phyloP scores from a whole-genome alignment of 352 stramenopile species.

The Phytophthora lateralis region DNA sequence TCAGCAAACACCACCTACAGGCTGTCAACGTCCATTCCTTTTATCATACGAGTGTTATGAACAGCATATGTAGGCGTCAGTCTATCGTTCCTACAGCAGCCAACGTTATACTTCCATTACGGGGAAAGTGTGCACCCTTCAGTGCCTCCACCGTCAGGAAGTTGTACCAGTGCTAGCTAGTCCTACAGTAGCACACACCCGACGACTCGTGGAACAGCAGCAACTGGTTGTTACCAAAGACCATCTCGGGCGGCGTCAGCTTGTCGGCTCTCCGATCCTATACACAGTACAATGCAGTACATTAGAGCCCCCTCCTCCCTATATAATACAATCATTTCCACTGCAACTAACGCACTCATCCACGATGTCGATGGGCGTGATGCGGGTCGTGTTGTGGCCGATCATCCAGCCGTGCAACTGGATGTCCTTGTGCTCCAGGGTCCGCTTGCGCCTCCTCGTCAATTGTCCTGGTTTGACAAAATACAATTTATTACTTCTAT shows the following conservation, averaged over 20 bases:
- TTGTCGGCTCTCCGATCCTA: slow-evolving; percentile 65
- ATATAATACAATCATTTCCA: neutral
- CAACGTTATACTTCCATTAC: slow-evolving; percentile 56
- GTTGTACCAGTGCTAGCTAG: no score
- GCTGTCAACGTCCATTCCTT: slow-evolving; percentile 18
- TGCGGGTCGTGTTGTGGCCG: slow-evolving; percentile 82
- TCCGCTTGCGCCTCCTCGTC: slow-evolving; percentile 44
- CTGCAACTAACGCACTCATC: slow-evolving; percentile 48
- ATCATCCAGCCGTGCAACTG: slow-evolving; percentile 67
- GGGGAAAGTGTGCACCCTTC: slow-evolving; percentile 76
- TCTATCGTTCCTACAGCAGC: slow-evolving; percentile 18
- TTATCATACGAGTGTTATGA: neutral
- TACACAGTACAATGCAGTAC: neutral
- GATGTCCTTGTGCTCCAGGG: slow-evolving; percentile 75
- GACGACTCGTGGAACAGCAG: slow-evolving; percentile 72
- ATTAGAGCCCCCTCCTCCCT: slow-evolving; percentile 6
- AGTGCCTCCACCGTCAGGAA: slow-evolving; percentile 80
- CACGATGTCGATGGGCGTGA: slow-evolving; percentile 74
- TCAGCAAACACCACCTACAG: neutral
- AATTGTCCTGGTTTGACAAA: no score
- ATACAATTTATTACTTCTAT: no score
- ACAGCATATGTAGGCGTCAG: slow-evolving; percentile 1
- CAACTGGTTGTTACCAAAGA: slow-evolving; percentile 86
- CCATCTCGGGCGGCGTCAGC: slow-evolving; percentile 87
- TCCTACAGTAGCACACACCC: slow-evolving; percentile 70